Percentiles rank a stretch among this genome's conserved stretches.
Evolutionary conservation across 768 basidiomycete genomes (phyloP).

Genomic region (Russula foetens): DNA sequence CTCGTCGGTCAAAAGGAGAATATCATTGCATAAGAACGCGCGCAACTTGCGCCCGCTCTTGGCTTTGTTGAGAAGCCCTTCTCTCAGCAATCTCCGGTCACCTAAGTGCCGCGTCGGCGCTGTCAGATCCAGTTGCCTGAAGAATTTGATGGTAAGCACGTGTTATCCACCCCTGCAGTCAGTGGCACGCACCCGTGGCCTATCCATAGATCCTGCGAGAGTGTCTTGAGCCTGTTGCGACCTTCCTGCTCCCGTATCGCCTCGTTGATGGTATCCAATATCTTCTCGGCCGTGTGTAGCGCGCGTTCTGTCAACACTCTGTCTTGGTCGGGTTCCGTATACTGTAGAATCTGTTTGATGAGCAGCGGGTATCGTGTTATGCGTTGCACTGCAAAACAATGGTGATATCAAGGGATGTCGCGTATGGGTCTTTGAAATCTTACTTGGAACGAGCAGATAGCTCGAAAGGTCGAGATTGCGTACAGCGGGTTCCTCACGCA

Average conservation of each 20-base stretch:
- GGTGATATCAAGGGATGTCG: neutral
- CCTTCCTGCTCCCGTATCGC: constrained; percentile 80
- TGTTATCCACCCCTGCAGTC: neutral
- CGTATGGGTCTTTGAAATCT: constrained; percentile 23
- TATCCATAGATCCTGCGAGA: constrained; percentile 82
- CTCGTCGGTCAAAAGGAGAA: constrained; percentile 78
- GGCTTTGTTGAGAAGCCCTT: constrained; percentile 70
- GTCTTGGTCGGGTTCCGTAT: constrained; percentile 66
- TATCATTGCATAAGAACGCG: constrained; percentile 81
- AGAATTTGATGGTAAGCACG: neutral
- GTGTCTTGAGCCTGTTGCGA: constrained; percentile 56
- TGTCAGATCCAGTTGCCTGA: constrained; percentile 78
- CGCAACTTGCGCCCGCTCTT: constrained; percentile 77
- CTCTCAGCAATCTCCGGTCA: constrained; percentile 65
- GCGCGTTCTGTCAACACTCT: constrained; percentile 44
- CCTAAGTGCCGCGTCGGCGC: constrained; percentile 84
- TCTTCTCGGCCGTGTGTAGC: constrained; percentile 56
- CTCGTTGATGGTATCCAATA: constrained; percentile 82
- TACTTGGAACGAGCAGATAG: constrained; percentile 88
- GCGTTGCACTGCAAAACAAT: constrained; percentile 68
- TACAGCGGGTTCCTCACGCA: constrained; percentile 69
- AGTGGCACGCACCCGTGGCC: constrained; percentile 58
- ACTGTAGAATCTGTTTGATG: constrained; percentile 76
- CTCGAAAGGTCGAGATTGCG: constrained; percentile 85
- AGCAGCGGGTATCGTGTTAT: constrained; percentile 91